Base-by-base conservation (phyloP, 1,139 yeast species). In the Kazachstania sp. region DNA sequence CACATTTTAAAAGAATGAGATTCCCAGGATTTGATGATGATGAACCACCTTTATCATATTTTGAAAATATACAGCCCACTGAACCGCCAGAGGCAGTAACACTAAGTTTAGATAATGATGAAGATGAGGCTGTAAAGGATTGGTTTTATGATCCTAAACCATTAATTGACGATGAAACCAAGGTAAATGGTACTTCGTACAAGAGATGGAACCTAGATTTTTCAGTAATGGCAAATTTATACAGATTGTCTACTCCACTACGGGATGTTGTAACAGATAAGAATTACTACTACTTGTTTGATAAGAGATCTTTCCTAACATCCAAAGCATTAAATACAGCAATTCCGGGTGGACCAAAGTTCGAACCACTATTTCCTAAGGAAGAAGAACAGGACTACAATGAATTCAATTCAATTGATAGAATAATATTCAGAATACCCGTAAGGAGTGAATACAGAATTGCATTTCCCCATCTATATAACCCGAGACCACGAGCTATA, bases 21-120 rank as follows among this genome's bases (percentile, higher is more conserved):
- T 85, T 92, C 56, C 99, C 99, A 1, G 92, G 95, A 0, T 88
- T 92, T 68, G 98, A 94, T 66, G 99, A 94, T 61, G 98, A 94
- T 63, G 97, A 90, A 63, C 96, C 97, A 0, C 95, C 95, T 0
- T 65, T 90, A 39, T 80, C 83, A 52, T 92, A 88, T 83, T 61
- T 80, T 23, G 95, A 87, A 51, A 84, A 86, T 57, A 70, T 88
- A 19, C 85, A 86, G 51, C 83, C 79, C 30, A 67, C 80, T 1
- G 92, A 83, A 44, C 84, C 90, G 0, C 72, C 78, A 6, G 90
- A 83, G 32, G 74, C 92, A 0, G 78, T 90, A 31, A 78, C 73
- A 52, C 61, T 84, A 53, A 85, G 83, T 26, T 66, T 84, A 15
- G 82, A 83, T 54, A 77, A 74, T n/a, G 71, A 70, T 9, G 86